A percentile compares a stretch with the other conserved stretches of the same genome.
Evolutionary conservation across 371 early-diverging fungal species (phyloP).

Genomic region (Nematocida homosporus): DNA sequence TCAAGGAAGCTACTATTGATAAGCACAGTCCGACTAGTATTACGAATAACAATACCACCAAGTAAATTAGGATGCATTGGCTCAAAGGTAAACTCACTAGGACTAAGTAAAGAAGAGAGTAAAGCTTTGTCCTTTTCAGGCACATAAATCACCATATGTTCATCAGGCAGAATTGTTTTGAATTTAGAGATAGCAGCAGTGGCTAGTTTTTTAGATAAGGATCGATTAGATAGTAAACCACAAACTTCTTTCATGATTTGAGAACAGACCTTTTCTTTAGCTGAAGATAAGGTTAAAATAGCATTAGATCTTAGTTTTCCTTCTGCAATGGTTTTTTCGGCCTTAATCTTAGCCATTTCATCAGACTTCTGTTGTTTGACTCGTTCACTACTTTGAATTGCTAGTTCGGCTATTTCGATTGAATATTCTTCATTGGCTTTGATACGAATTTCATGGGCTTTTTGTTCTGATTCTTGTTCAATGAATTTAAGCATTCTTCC

Average conservation of each 20-base stretch:
- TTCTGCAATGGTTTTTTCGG: conserved; percentile 49
- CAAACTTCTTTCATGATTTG: conserved; percentile 39
- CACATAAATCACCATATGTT: conserved; percentile 55
- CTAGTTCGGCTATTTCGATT: conserved; percentile 57
- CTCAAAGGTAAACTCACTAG: conserved; percentile 28
- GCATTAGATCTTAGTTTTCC: conserved; percentile 56
- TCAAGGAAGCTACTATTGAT: conserved; percentile 64
- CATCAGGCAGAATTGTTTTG: conserved; percentile 42
- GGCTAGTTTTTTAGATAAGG: conserved; percentile 34
- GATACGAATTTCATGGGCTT: conserved; percentile 65
- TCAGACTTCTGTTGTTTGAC: conserved; percentile 48
- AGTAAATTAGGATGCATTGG: conserved; percentile 46
- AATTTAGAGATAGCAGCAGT: conserved; percentile 53
- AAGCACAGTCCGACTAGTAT: conserved; percentile 56
- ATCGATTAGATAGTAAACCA: not conserved
- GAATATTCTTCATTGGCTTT: conserved; percentile 65
- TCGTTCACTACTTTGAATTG: conserved; percentile 52
- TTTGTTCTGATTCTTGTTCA: conserved; percentile 65
- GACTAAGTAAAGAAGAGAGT: not conserved
- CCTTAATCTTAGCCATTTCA: conserved; percentile 57
- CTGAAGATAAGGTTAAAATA: conserved; percentile 15
- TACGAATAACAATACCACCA: conserved; percentile 64
- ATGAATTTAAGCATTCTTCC: conserved; percentile 68
- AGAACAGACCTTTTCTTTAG: conserved; percentile 56
- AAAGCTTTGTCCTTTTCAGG: conserved; percentile 45